Evolutionary conservation across 495 filamentous ascomycete genomes (phyloP).

Genomic region (Baudoinia panamericana): DNA sequence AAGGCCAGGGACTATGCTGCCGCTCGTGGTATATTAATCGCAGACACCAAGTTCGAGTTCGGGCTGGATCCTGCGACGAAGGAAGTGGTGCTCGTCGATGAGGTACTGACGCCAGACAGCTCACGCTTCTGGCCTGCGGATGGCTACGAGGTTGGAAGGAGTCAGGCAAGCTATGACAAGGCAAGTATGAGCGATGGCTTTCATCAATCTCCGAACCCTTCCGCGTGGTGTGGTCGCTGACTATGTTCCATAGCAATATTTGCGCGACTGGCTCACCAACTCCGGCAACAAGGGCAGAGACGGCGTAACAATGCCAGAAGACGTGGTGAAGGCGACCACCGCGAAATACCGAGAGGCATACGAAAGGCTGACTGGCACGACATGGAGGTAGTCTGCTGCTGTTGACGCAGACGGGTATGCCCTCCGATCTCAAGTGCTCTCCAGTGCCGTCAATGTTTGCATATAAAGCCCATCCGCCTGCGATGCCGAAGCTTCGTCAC

Average conservation of each 20-base stretch:
- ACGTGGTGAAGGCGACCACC: conserved; percentile 49
- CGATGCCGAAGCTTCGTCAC: conserved; percentile 2
- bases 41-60: conserved; percentile 80
- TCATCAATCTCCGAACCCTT: background rate
- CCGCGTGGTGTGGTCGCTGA: background rate
- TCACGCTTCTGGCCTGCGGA: conserved; percentile 80
- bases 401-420: too few species aligned
- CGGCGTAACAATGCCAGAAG: conserved; percentile 52
- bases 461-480: conserved; percentile 5
- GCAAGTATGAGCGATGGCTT: conserved; percentile 1
- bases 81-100: conserved; percentile 76
- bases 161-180: conserved; percentile 81
- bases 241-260: conserved; percentile 42
- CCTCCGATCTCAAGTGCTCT: too few species aligned
- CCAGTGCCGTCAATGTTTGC: conserved; percentile 1
- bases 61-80: conserved; percentile 53
- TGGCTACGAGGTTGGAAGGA: conserved; percentile 54
- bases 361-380: conserved; percentile 50
- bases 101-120: conserved; percentile 62
- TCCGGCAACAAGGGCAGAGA: conserved; percentile 58
- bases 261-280: conserved; percentile 72
- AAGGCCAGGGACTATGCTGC: conserved; percentile 58
- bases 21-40: conserved; percentile 76
- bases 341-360: conserved; percentile 58
- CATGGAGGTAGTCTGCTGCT: conserved; percentile 12